Conservation (phyloP, 768 basidiomycete species). For the Mycena capillaripes region DNA sequence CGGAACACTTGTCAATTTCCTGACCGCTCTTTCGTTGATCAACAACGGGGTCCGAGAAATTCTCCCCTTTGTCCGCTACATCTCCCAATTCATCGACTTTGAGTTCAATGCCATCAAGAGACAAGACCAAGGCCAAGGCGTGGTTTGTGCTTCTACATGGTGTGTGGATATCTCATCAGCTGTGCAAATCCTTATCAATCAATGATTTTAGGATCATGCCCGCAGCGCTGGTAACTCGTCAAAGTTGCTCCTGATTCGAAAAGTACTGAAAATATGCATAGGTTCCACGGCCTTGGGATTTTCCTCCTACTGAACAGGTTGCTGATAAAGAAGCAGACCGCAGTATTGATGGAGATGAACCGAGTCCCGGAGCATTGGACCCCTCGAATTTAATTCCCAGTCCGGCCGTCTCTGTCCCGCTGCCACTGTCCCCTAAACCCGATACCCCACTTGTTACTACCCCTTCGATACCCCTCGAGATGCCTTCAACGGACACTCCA, state of each 20-base stretch:
- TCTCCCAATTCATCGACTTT: constrained; percentile 82
- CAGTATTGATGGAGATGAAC: constrained; percentile 1
- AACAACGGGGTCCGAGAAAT: constrained; percentile 86
- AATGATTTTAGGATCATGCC: constrained; percentile 85
- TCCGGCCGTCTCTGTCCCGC: constrained; percentile 13
- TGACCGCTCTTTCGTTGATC: constrained; percentile 79
- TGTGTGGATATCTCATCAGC: constrained; percentile 44
- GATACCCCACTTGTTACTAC: background rate
- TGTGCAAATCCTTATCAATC: background rate
- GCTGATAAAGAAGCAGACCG: constrained; percentile 25
- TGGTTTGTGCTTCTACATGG: constrained; percentile 94
- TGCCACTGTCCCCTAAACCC: background rate
- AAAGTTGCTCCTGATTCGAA: background rate
- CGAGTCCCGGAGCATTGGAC: background rate
- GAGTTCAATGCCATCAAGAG: constrained; percentile 77
- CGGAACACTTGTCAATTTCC: constrained; percentile 75
- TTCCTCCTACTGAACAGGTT: constrained; percentile 57
- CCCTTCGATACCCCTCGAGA: background rate
- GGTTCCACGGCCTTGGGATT: constrained; percentile 88
- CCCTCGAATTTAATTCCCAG: constrained; percentile 32
- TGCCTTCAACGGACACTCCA: constrained; percentile 17
- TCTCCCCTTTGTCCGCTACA: constrained; percentile 85
- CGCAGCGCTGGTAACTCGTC: constrained; percentile 67
- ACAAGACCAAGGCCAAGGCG: constrained; percentile 80
- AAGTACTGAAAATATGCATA: constrained; percentile 36